Base-by-base conservation (phyloP, 106 monocot species). In the Apostasia shenzhenica region DNA sequence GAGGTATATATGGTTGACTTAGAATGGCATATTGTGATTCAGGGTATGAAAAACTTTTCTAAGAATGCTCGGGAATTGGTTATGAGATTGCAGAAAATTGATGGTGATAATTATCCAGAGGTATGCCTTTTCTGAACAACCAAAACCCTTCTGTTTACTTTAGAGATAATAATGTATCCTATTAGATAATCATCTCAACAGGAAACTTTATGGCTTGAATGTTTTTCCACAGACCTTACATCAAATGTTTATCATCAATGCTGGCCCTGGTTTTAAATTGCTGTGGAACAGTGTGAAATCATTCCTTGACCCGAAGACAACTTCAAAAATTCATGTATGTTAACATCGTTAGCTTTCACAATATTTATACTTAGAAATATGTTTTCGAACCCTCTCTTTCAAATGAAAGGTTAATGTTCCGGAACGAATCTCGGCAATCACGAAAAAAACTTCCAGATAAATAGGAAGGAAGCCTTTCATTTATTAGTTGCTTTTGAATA, bases 61-160 rank as follows among this genome's bases (percentile, higher is more conserved):
- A 93, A 93, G 70, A 62, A 70, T 78, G 93, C 93, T 62, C 83
- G 93, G 45, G 93, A 93, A 46, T 79, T 93, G 40, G 86, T 93
- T 75, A 46, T 70, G 3, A 81, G 71, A 40, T 51, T 93, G 67
- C 93, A 93, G 77, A 93, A 84, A 54, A 84, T 93, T 61, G 89
- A 90, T 46, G 80, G 70, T 72, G 89, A 93, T 61, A 89, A 93
- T 57, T 93, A 86, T 71, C 93, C 93, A 53, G 93, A 93, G 82
- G 93, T 86, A 76, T 26, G 50, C 45, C 7, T 55, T 67, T 45
- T 70, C 8, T 68, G 13, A 26, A 0, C 26, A 26, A 26, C 26
- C 26, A 26, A 26, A 26, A 26, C 26, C 26, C 26, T 26, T 46
- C 14, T 4, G 52, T 10, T 52, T 10, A 52, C 10, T 10, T 52